Evolutionary conservation across 2,329 filamentous ascomycete genomes (phyloP), one percentile per base, ranked within the genome.

Genomic region (Colletotrichum tropicicola): DNA sequence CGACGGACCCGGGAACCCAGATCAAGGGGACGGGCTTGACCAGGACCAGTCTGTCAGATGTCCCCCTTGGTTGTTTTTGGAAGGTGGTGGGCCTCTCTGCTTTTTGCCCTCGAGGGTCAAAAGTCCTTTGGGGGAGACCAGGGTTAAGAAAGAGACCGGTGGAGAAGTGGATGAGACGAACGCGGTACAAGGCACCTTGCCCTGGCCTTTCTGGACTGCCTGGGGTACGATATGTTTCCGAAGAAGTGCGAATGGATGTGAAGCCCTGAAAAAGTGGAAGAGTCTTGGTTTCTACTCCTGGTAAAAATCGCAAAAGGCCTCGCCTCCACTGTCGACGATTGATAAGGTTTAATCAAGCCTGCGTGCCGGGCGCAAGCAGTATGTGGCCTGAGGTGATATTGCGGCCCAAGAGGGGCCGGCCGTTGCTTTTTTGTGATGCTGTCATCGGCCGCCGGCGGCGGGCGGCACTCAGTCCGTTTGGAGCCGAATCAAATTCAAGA

Each of bases 81-180:
- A 49, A 65, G 61, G 57, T 45, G 25, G 57, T 65, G 61, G 32
- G 15, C 19, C 43, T 54, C 21, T 30, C 17, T n/a, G 43, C 19
- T 32, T 32, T 30, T 54, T 5, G 60, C 9, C 17, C 12, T 27
- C 21, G 30, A 35, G 12, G 57, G n/a, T 32, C 37, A 52, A 44
- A 63, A 32, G 45, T 64, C 27, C 41, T 54, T 32, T 19, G 43
- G 48, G 19, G 32, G 23, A 27, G 39, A 44, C 47, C 41, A 44
- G 61, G 56, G 56, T 23, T 9, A 6, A 49, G 3, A 8, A 44
- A 27, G 44, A 44, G n/a, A 17, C 15, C 9, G 35, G 43, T 61
- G 56, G 61, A 27, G 57, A 49, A 43, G 61, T 54, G 56, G 56
- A 65, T 48, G 37, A 27, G 55, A 51, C 49, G 49, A 55, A 61